Evolutionary conservation across 1,284 basidiomycete species (phyloP).

Genomic region (Chiua sp.): DNA sequence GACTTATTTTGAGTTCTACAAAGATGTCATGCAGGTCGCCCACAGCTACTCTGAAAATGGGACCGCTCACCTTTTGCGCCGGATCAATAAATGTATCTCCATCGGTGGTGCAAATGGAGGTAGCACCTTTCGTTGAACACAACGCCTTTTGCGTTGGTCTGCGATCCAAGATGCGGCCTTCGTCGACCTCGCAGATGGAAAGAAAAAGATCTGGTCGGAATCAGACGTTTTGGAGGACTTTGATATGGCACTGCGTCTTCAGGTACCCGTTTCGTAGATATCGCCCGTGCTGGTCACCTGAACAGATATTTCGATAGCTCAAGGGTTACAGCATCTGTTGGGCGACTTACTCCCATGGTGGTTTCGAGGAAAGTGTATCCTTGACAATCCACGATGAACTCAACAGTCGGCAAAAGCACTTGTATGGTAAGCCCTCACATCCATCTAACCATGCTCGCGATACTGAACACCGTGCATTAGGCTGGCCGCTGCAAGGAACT

Average conservation of each 20-base stretch:
- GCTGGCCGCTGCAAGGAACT: constrained; percentile 58
- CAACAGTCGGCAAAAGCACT: constrained; percentile 89
- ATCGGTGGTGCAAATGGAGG: constrained; percentile 79
- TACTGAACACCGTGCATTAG: constrained; percentile 49
- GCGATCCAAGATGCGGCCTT: constrained; percentile 83
- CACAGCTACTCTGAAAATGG: constrained; percentile 88
- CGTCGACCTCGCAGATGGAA: constrained; percentile 58
- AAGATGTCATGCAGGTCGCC: constrained; percentile 84
- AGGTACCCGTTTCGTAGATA: constrained; percentile 24
- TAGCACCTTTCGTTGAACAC: constrained; percentile 88
- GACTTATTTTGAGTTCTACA: not conserved
- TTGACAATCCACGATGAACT: constrained; percentile 83
- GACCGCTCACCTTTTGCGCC: constrained; percentile 83
- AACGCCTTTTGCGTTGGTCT: constrained; percentile 90
- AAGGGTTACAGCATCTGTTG: constrained; percentile 72
- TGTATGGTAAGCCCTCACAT: constrained; percentile 63
- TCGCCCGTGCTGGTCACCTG: not conserved
- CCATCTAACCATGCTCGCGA: not conserved
- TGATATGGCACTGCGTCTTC: constrained; percentile 79
- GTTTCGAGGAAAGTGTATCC: constrained; percentile 88
- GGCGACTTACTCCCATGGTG: constrained; percentile 83
- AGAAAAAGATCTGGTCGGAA: constrained; percentile 84
- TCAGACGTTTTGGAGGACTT: constrained; percentile 90
- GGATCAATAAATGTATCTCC: constrained; percentile 80
- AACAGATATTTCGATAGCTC: constrained; percentile 38